Conservation (phyloP, 441 rosid genomes). For the Pelargonium fulgidum region DNA sequence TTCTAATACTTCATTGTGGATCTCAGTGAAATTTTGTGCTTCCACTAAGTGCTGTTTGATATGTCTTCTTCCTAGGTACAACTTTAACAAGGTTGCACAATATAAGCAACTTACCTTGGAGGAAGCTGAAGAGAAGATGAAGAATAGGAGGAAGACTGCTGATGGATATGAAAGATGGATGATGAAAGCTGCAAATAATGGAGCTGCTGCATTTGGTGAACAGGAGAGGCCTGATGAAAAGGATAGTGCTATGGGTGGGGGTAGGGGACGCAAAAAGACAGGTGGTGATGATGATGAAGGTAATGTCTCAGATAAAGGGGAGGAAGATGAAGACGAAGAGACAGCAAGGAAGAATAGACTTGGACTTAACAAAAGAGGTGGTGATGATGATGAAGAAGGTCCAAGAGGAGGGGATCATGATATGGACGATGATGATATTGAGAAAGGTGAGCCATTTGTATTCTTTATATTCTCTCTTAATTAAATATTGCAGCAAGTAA, state of each 20-base stretch:
- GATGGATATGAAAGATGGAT: conserved; percentile 98
- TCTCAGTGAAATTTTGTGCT: conserved; percentile 6
- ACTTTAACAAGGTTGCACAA: conserved; percentile 91
- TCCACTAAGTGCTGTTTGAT: conserved; percentile 8
- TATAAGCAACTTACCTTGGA: conserved; percentile 88
- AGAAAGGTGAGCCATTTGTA: conserved; percentile 55
- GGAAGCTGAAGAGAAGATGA: conserved; percentile 98
- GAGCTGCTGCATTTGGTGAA: conserved; percentile 87
- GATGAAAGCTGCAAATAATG: conserved; percentile 95
- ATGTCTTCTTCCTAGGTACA: conserved; percentile 48
- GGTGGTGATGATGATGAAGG: conserved; percentile 74
- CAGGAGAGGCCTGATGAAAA: conserved; percentile 63
- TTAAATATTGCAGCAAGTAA: not conserved
- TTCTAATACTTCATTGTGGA: conserved; percentile 3
- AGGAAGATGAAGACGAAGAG: conserved; percentile 96
- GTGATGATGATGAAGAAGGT: conserved; percentile 90
- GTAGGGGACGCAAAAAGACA: conserved; percentile 70
- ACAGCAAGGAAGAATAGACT: conserved; percentile 74
- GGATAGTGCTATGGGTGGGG: conserved; percentile 45
- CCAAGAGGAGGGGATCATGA: conserved; percentile 89
- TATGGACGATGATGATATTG: conserved; percentile 87
- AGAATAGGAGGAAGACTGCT: conserved; percentile 84
- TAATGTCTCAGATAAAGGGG: conserved; percentile 70
- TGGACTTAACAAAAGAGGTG: conserved; percentile 57
- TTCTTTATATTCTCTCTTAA: not conserved